These are phyloP conservation scores for Trichoderma gamsii DNA, from an alignment of 495 filamentous ascomycete species.

Conservation along the genomic window DNA sequence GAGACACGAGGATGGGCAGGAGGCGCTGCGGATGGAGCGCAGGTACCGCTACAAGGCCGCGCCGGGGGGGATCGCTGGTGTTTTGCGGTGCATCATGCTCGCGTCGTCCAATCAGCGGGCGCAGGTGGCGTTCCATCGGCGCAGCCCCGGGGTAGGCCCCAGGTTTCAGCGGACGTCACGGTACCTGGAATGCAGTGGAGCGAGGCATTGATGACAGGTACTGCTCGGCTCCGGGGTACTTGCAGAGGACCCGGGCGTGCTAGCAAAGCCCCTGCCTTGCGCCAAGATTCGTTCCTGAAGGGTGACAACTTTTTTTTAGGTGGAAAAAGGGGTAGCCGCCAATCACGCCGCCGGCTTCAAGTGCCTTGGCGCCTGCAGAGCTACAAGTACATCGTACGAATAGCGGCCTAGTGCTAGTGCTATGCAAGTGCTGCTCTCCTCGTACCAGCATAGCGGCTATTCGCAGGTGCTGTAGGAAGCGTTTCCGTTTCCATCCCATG, in stretches of 20 bases:
- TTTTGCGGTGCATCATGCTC: slow-evolving; percentile 5
- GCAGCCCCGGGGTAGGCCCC: not conserved
- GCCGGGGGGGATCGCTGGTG: slow-evolving; percentile 8
- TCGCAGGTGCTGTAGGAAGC: not conserved
- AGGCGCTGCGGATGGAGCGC: not conserved
- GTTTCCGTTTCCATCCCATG: not conserved
- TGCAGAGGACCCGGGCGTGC: not conserved
- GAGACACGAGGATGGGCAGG: slow-evolving; percentile 13
- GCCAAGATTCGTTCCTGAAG: slow-evolving; percentile 14
- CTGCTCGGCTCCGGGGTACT: not conserved
- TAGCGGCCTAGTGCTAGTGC: not conserved
- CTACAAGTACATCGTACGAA: too few species aligned
- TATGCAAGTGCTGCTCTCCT: too few species aligned
- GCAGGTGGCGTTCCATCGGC: not conserved
- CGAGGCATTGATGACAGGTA: not conserved
- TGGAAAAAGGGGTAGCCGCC: slow-evolving; percentile 13
- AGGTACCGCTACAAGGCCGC: too few species aligned
- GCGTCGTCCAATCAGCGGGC: slow-evolving; percentile 8
- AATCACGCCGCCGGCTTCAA: not conserved
- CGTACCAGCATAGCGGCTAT: too few species aligned
- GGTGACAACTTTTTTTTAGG: slow-evolving; percentile 6
- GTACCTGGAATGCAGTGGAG: not conserved
- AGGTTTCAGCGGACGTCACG: slow-evolving; percentile 11
- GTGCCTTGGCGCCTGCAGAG: slow-evolving; percentile 7
- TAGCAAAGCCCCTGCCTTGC: slow-evolving; percentile 1